Evolutionary conservation across 306 rosid genomes (phyloP), one percentile per base, ranked within the genome.

Genomic region (Gleditsia sinensis): DNA sequence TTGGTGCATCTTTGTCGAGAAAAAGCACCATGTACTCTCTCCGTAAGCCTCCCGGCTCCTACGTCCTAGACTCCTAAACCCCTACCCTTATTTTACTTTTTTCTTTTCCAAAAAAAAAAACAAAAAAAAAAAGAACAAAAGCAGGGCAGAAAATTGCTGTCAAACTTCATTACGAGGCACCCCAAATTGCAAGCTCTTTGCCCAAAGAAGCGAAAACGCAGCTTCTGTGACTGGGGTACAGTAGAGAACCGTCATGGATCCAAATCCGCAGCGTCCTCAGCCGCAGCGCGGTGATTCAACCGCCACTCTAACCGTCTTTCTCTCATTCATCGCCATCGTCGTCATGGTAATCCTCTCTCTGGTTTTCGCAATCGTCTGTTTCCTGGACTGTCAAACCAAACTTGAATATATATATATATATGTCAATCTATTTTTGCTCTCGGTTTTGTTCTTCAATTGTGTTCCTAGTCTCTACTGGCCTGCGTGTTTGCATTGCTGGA

Each of bases 201-300:
- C 61, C 20, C 19, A 27, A 1, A 7, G 11, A 37, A 55, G 6
- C 4, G 13, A 8, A n/a, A 32, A 32, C 17, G 13, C 48, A 42
- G 21, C 1, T 8, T 60, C 16, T 32, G 43, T 59, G 24, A n/a
- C 14, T 17, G 20, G 21, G 21, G 34, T 25, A 55, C 34, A 7
- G 9, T 28, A n/a, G 14, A 59, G 43, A 58, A 60, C 75, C 83
- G 86, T 87, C 81, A 93, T 90, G 96, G 94, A 93, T 80, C 75
- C 80, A 4, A 84, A 62, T 36, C 94, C 43, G 16, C 87, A 33
- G 32, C 87, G 75, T 4, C 60, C 82, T 50, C 74, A 32, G 7
- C 42, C 30, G 14, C 85, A 32, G n/a, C 49, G 73, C 10, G 82
- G 63, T 24, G 78, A 77, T 45, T 82, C 82, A 27, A 66, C 86